phyloP scores from a whole-genome alignment of 2,329 filamentous ascomycete species.

The Scytalidium sp. region DNA sequence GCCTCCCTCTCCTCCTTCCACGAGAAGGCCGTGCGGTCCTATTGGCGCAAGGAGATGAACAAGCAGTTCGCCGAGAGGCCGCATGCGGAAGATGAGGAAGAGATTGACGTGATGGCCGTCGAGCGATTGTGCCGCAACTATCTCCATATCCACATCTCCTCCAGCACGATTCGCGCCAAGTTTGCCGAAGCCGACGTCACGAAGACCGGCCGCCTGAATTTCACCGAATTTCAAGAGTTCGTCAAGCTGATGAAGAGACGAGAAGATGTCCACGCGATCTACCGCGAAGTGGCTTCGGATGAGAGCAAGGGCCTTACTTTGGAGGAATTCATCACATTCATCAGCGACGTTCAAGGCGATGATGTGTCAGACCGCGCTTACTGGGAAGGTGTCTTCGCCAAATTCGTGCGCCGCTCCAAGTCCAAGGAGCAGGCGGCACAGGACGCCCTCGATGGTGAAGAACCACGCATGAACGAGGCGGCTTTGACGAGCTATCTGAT shows the following conservation, averaged over 20 bases:
- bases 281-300: conserved; percentile 57
- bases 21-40: conserved; percentile 74
- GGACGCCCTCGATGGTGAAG: conserved; percentile 41
- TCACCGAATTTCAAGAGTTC: conserved; percentile 79
- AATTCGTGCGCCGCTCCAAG: conserved; percentile 60
- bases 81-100: conserved; percentile 57
- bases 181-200: conserved; percentile 72
- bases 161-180: conserved; percentile 67
- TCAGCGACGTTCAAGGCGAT: conserved; percentile 71
- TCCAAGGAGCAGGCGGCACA: conserved; percentile 40
- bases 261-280: conserved; percentile 75
- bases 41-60: conserved; percentile 84
- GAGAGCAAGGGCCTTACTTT: conserved; percentile 64
- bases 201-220: conserved; percentile 66
- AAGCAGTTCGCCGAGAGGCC: conserved; percentile 57
- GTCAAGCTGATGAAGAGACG: conserved; percentile 79
- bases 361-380: conserved; percentile 62
- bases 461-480: conserved; percentile 68
- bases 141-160: conserved; percentile 89
- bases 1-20: conserved; percentile 82
- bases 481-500: conserved; percentile 76
- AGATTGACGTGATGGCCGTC: conserved; percentile 74
- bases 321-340: conserved; percentile 72
- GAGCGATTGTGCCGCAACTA: conserved; percentile 77
- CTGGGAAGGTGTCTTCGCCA: conserved; percentile 73